phyloP scores from a whole-genome alignment of 1,139 yeast species.

The Lodderomyces theae region DNA sequence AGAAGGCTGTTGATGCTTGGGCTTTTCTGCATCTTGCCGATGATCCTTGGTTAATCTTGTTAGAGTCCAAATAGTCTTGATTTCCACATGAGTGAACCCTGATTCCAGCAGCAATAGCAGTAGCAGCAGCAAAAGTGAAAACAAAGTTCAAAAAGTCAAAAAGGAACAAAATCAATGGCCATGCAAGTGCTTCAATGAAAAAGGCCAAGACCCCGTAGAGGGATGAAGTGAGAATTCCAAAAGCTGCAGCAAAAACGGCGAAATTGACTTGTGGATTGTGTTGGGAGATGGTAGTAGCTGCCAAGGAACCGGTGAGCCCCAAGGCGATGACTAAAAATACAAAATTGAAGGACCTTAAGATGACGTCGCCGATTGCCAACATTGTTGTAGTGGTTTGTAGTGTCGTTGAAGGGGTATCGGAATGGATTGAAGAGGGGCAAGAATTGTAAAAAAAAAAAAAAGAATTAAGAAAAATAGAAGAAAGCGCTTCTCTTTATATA shows the following conservation, averaged over 20 bases:
- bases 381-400: slow-evolving; percentile 21
- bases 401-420: neutral
- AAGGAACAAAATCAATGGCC: slow-evolving; percentile 73
- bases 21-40: slow-evolving; percentile 89
- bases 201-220: slow-evolving; percentile 78
- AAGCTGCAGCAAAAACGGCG: slow-evolving; percentile 82
- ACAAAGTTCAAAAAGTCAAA: slow-evolving; percentile 86
- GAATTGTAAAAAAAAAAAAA: no score
- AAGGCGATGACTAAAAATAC: slow-evolving; percentile 71
- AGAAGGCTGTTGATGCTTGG: slow-evolving; percentile 88
- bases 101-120: slow-evolving; percentile 89
- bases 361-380: slow-evolving; percentile 71
- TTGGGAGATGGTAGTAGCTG: slow-evolving; percentile 57
- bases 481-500: no score
- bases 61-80: slow-evolving; percentile 56
- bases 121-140: slow-evolving; percentile 91
- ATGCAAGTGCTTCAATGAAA: slow-evolving; percentile 75
- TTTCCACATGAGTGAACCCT: slow-evolving; percentile 83
- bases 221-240: slow-evolving; percentile 76
- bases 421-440: no score
- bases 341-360: slow-evolving; percentile 73
- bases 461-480: no score
- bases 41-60: slow-evolving; percentile 73
- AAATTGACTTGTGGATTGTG: slow-evolving; percentile 84
- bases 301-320: slow-evolving; percentile 83